A percentile compares a stretch with the other conserved stretches of the same genome.
phyloP scores from a whole-genome alignment of 192 early-diverging fungal species.

The Geranomyces michiganensis region DNA sequence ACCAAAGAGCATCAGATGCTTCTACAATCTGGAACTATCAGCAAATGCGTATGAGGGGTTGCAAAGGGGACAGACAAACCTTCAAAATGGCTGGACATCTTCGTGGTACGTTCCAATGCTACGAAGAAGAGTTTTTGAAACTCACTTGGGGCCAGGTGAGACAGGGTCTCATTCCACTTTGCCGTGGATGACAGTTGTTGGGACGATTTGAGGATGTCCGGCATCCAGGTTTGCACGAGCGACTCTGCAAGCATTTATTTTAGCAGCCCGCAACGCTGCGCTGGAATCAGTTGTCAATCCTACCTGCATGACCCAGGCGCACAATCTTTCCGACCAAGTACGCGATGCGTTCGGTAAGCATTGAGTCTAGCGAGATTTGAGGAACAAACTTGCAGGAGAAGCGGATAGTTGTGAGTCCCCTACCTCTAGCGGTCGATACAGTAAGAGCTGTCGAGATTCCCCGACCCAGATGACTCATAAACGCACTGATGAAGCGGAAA shows the following conservation, averaged over 20 bases:
- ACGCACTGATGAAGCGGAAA: background rate
- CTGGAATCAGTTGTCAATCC: too few species aligned
- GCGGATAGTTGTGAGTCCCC: background rate
- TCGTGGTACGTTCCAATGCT: background rate
- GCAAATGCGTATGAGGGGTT: too few species aligned
- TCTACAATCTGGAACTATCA: too few species aligned
- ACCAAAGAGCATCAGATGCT: background rate
- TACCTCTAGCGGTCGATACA: background rate
- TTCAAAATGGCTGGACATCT: background rate
- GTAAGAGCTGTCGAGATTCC: too few species aligned
- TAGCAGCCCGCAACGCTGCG: too few species aligned
- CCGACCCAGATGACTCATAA: too few species aligned
- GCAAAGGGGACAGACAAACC: too few species aligned
- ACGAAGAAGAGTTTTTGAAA: background rate
- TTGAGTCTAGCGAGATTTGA: too few species aligned
- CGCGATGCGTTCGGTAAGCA: background rate
- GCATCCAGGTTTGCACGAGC: background rate
- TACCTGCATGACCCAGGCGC: constrained; percentile 7
- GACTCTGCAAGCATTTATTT: background rate
- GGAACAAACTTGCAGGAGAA: too few species aligned
- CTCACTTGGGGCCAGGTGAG: background rate
- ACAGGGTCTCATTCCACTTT: background rate
- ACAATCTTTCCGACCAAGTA: constrained; percentile 7
- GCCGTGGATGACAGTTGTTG: background rate
- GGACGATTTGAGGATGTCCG: background rate